A percentile compares a stretch with the other conserved stretches of the same genome.
phyloP scores from a whole-genome alignment of 345 rosid genomes.

The Eucalyptus leucophloia region DNA sequence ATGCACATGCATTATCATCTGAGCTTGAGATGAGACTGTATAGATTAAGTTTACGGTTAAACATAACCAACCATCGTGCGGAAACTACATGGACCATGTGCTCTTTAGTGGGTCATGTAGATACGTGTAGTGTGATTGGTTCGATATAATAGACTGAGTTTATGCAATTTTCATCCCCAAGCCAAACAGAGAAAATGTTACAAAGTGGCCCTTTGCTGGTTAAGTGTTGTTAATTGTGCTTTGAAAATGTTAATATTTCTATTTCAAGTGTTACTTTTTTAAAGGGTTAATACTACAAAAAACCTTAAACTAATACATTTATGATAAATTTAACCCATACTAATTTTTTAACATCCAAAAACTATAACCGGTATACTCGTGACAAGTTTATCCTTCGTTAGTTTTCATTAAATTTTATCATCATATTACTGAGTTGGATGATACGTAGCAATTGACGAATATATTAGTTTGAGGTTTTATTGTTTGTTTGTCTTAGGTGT shows the following conservation, averaged over 20 bases:
- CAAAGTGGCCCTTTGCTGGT: not conserved
- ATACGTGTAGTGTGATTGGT: not conserved
- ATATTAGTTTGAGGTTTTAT: too few relatives aligned
- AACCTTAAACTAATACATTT: too few relatives aligned
- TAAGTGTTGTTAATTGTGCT: not conserved
- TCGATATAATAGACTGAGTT: not conserved
- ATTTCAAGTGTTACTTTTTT: not conserved
- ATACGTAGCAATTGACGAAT: too few relatives aligned
- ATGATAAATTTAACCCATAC: too few relatives aligned
- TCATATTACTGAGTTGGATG: too few relatives aligned
- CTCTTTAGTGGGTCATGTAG: not conserved
- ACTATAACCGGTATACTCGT: too few relatives aligned
- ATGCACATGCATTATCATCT: not conserved
- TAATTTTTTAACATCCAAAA: too few relatives aligned
- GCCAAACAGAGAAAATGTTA: not conserved
- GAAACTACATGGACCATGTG: not conserved
- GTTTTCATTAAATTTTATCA: too few relatives aligned
- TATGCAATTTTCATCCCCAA: not conserved
- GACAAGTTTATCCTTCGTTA: too few relatives aligned
- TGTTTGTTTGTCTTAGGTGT: too few relatives aligned
- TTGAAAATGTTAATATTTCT: not conserved
- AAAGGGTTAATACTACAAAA: too few relatives aligned
- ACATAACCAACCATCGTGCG: not conserved
- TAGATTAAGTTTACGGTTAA: not conserved
- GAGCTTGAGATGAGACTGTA: not conserved